A percentile compares a stretch with the other conserved stretches of the same genome.
Evolutionary conservation across 225 moss, liverwort and hornwort genomes (phyloP).

Genomic region (Asterella californica): DNA sequence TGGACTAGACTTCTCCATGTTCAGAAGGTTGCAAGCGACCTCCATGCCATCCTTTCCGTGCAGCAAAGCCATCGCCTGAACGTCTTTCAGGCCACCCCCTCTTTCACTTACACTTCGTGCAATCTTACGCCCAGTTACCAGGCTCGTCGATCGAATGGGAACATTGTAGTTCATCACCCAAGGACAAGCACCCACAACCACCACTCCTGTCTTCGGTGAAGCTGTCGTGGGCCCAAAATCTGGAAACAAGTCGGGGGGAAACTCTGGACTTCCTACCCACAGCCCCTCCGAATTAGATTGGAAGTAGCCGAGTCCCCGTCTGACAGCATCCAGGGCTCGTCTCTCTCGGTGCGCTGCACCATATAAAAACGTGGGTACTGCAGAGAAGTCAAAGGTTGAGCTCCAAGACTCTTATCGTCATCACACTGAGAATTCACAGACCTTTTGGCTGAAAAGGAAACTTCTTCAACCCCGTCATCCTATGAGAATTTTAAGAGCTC

Average conservation of each 20-base stretch:
- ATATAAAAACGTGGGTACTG: slow-evolving; percentile 93
- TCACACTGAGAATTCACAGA: neutral
- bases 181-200: slow-evolving; percentile 76
- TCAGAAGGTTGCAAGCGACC: slow-evolving; percentile 86
- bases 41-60: slow-evolving; percentile 68
- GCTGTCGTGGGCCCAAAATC: slow-evolving; percentile 67
- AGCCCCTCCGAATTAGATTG: slow-evolving; percentile 46
- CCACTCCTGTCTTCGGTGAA: slow-evolving; percentile 63
- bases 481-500: too few species aligned
- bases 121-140: slow-evolving; percentile 48
- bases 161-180: slow-evolving; percentile 99
- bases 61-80: slow-evolving; percentile 90
- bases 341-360: slow-evolving; percentile 64
- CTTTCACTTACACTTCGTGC: slow-evolving; percentile 70
- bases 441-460: neutral
- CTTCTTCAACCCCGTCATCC: too few species aligned
- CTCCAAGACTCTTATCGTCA: neutral
- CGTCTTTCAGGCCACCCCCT: slow-evolving; percentile 74
- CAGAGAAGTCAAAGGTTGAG: neutral
- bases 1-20: slow-evolving; percentile 48
- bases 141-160: slow-evolving; percentile 49
- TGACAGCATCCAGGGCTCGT: slow-evolving; percentile 55
- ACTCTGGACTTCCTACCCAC: slow-evolving; percentile 62
- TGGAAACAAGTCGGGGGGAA: slow-evolving; percentile 49
- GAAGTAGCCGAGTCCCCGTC: slow-evolving; percentile 83